Evolutionary conservation across 2,329 filamentous ascomycete genomes (phyloP), one percentile per base, ranked within the genome.

Genomic region (Aspergillus brunneoviolaceus): DNA sequence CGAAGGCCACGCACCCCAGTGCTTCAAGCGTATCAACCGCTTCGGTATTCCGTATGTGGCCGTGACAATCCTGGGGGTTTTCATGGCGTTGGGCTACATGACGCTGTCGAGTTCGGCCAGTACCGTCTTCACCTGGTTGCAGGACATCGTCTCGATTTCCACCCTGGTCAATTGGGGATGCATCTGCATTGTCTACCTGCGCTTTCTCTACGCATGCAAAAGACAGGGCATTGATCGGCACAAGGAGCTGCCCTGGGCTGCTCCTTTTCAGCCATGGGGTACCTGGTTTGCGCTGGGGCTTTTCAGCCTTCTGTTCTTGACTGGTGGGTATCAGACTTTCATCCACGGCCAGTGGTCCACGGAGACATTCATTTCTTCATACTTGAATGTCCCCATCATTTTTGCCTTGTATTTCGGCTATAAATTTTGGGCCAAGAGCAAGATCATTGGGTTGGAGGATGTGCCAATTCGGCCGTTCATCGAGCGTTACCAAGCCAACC

Each of bases 71-170:
- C 80, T 81, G 1, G 78, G 84, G 1, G 68, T 79, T 4, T 77
- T 87, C 55, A 85, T 85, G n/a, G 78, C 87, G 16, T 79, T 89
- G 14, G 85, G 79, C 12, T 89, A 87, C 76, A 77, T 89, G 63
- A 88, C 88, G 74, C 74, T 88, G 11, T 85, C 83, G 5, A 66
- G 77, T 27, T 76, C 72, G 51, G 86, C 85, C 19, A 77, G 76
- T 2, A 72, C 79, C 3, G 87, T 87, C 12, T 89, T 89, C 72
- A 78, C 80, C 75, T 90, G 87, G 87, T 74, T 89, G 35, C 79
- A 88, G 63, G 87, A 87, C 75, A 84, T 89, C 63, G 83, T 81
- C 5, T 57, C 64, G 5, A 55, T 60, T 16, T 33, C 64, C 2
- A 61, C 59, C 0, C n/a, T 67, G 0, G 60, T 89, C 63, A 83